A percentile compares a stretch with the other conserved stretches of the same genome.
phyloP scores from a whole-genome alignment of 768 basidiomycete genomes.

The Antrodiella citrinella region DNA sequence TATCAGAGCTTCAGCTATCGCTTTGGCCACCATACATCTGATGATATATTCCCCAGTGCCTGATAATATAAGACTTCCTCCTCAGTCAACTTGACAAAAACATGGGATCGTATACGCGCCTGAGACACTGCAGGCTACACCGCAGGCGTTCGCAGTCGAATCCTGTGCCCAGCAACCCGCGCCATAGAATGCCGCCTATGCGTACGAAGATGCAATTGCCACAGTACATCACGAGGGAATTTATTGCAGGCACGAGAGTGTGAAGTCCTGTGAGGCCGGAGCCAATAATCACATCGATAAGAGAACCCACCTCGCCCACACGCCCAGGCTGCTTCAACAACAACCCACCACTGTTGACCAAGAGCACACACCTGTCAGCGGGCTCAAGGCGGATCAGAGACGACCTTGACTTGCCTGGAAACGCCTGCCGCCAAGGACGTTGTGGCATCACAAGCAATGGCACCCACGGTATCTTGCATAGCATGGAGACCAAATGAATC shows the following conservation, averaged over 20 bases:
- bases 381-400: background rate
- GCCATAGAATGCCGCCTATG: slow-evolving; percentile 63
- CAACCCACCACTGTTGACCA: slow-evolving; percentile 64
- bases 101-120: slow-evolving; percentile 35
- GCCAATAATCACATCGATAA: background rate
- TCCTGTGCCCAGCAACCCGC: slow-evolving; percentile 65
- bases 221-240: too few relatives aligned
- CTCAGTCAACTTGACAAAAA: too few relatives aligned
- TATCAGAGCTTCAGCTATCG: slow-evolving; percentile 40
- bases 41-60: slow-evolving; percentile 71
- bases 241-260: too few relatives aligned
- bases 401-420: slow-evolving; percentile 46
- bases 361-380: background rate
- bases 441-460: slow-evolving; percentile 44
- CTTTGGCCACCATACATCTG: slow-evolving; percentile 44
- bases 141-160: background rate
- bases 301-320: slow-evolving; percentile 54
- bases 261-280: too few relatives aligned
- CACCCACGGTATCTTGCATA: slow-evolving; percentile 78
- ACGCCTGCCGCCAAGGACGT: slow-evolving; percentile 60
- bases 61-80: slow-evolving; percentile 22
- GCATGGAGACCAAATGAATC: slow-evolving; percentile 16
- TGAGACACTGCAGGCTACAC: slow-evolving; percentile 66
- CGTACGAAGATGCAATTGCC: too few relatives aligned
- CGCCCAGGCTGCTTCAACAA: slow-evolving; percentile 68